Evolutionary conservation across 2,329 filamentous ascomycete species (phyloP), one percentile per base, ranked within the genome.

Genomic region (Trichophyton equinum): DNA sequence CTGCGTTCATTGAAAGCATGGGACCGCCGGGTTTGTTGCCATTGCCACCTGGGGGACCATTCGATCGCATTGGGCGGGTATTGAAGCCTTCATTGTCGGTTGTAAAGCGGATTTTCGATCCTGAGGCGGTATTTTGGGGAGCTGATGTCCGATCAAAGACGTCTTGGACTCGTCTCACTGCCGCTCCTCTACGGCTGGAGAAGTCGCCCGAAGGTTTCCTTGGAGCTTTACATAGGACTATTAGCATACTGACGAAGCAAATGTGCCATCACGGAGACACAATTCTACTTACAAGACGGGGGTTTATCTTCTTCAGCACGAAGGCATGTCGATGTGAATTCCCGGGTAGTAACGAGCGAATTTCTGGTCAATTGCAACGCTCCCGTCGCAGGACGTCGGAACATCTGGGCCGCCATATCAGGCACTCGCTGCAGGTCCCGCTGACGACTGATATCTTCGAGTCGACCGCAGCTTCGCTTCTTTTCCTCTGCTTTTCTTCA

Each of bases 331-430:
- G 57, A 59, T 59, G 57, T 40, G 30, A 59, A 59, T 4, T 59
- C 27, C 20, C 57, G 57, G 20, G 27, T 11, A n/a, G 40, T 33
- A 15, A 33, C 25, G 20, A 59, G 20, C 1, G 57, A 46, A 36
- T 33, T 33, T 46, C 33, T 8, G 38, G 20, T 59, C 57, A 59
- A 59, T 59, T 59, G 57, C 57, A 46, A n/a, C 20, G 57, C 22
- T 9, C 20, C 20, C 4, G 20, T 33, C 7, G 42, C 57, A 47
- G 57, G 57, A 8, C 38, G 57, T 18, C 27, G n/a, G 5, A 59
- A 6, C 8, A 59, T 46, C 22, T 47, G 57, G 40, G 40, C 25
- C 22, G 57, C 44, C 57, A 59, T 59, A 40, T 38, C 30, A 40
- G 38, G 15, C 27, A 42, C 9, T 30, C 20, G 33, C n/a, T 30